A percentile compares a stretch with the other conserved stretches of the same genome.
Evolutionary conservation across 2,329 filamentous ascomycete genomes (phyloP).

Genomic region (Cladophialophora chaetospira): DNA sequence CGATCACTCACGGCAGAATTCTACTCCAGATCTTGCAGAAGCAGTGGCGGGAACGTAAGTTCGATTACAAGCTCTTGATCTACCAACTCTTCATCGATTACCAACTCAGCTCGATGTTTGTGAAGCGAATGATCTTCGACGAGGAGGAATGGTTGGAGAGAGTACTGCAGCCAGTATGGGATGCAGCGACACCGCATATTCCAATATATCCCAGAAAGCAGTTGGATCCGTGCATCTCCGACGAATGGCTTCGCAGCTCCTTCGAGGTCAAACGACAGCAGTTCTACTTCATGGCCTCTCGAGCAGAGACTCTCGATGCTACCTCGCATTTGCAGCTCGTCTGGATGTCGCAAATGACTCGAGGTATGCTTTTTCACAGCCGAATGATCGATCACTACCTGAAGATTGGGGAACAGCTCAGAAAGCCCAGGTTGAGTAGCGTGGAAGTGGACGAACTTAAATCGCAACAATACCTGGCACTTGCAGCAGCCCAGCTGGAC

Average conservation of each 20-base stretch:
- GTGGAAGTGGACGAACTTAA: background rate
- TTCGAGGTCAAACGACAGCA: background rate
- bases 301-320: background rate
- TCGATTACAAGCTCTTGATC: background rate
- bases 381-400: slow-evolving; percentile 1
- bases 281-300: background rate
- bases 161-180: background rate
- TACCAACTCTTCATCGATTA: background rate
- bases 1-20: background rate
- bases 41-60: background rate
- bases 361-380: background rate
- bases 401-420: background rate
- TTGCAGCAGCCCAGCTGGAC: background rate
- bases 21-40: background rate
- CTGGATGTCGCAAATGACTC: background rate
- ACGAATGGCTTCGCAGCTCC: background rate
- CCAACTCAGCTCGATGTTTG: background rate
- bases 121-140: slow-evolving; percentile 1
- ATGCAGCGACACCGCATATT: background rate
- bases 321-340: background rate
- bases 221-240: background rate
- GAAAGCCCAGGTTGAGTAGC: background rate
- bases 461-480: background rate
- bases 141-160: background rate
- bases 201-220: background rate